Conservation (phyloP, 768 basidiomycete genomes). For the Amanita subjunquillea region DNA sequence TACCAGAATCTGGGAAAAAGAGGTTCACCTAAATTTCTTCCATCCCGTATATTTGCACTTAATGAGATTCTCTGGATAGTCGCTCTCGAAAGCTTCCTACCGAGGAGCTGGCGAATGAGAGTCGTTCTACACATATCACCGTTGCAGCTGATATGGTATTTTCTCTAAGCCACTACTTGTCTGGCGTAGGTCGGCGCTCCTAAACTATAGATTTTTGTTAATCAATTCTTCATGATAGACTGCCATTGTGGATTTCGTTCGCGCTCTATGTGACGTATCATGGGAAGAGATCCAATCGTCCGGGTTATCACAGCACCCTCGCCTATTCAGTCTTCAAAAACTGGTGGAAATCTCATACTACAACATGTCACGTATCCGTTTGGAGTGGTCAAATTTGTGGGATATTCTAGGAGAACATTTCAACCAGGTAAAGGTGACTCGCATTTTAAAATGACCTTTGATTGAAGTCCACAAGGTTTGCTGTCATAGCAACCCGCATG, state of each 20-base stretch:
- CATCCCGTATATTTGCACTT: neutral
- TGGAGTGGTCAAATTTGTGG: conserved; percentile 99
- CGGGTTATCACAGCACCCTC: conserved; percentile 85
- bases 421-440: conserved; percentile 60
- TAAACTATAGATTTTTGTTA: neutral
- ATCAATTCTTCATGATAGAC: conserved; percentile 35
- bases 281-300: conserved; percentile 99
- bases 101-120: conserved; percentile 94
- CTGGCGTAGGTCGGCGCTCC: conserved; percentile 59
- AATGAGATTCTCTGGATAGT: conserved; percentile 15
- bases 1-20: conserved; percentile 69
- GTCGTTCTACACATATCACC: conserved; percentile 94
- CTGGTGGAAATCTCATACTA: conserved; percentile 99
- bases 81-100: conserved; percentile 59
- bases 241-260: conserved; percentile 96
- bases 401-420: conserved; percentile 97
- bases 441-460: neutral
- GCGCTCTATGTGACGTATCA: conserved; percentile 91
- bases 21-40: conserved; percentile 41
- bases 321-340: conserved; percentile 95
- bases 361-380: conserved; percentile 95
- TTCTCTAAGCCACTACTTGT: conserved; percentile 87
- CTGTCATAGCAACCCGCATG: conserved; percentile 95
- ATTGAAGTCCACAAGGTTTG: conserved; percentile 57
- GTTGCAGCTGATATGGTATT: conserved; percentile 99